Percentiles rank a stretch among this genome's conserved stretches.
These are phyloP conservation scores for Elsinoe fawcettii DNA, from an alignment of 2,329 filamentous ascomycete species.

Conservation along the genomic window DNA sequence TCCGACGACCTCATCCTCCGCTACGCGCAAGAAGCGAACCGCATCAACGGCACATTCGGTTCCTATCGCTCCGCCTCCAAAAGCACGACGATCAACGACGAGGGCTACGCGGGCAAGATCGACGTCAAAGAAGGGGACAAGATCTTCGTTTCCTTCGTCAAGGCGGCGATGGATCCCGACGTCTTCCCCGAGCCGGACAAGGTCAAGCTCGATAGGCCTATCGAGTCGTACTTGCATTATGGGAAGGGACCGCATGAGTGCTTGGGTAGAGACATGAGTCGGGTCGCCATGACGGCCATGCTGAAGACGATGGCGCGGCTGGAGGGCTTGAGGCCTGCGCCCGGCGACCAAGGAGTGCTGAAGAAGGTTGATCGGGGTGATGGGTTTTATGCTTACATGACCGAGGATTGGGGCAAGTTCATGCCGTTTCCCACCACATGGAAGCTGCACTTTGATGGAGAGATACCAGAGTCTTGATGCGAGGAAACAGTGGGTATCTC, in stretches of 20 bases:
- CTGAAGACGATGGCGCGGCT: constrained; percentile 57
- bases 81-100: constrained; percentile 29
- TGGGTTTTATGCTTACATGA: constrained; percentile 12
- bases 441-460: constrained; percentile 21
- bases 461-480: neutral
- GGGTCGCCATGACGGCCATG: constrained; percentile 57
- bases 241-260: constrained; percentile 53
- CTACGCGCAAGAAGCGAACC: constrained; percentile 42
- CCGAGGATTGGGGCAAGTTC: constrained; percentile 46
- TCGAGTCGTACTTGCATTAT: constrained; percentile 40
- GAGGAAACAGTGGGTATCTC: neutral
- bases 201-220: constrained; percentile 32
- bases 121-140: constrained; percentile 31
- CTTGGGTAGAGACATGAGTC: constrained; percentile 46
- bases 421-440: constrained; percentile 42
- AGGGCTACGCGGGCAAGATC: constrained; percentile 17
- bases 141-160: constrained; percentile 39
- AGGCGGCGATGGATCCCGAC: constrained; percentile 34
- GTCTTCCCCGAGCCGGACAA: constrained; percentile 37
- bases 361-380: constrained; percentile 48
- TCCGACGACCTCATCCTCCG: constrained; percentile 44
- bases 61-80: constrained; percentile 32
- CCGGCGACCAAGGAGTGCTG: constrained; percentile 57
- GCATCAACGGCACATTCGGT: constrained; percentile 38
- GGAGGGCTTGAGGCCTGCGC: constrained; percentile 52